These are phyloP conservation scores for Amauroascus niger DNA, from an alignment of 2,329 filamentous ascomycete species.

Conservation along the genomic window DNA sequence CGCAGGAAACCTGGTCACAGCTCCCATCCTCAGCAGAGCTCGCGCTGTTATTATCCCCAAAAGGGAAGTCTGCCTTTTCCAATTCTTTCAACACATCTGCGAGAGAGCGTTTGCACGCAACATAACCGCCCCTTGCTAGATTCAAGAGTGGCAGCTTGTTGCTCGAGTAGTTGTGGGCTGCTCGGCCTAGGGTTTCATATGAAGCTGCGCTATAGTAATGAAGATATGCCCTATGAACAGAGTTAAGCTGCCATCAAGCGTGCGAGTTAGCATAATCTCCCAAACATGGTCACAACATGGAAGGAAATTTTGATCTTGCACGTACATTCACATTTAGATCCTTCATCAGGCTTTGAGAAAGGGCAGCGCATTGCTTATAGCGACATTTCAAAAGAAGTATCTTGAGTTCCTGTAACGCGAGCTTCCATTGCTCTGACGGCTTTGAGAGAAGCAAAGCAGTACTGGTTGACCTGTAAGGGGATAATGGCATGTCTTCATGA, in stretches of 20 bases:
- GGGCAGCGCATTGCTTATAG: conserved; percentile 35
- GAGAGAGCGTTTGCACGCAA: conserved; percentile 21
- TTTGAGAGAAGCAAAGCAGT: conserved; percentile 22
- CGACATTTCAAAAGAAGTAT: conserved; percentile 29
- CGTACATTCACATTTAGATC: conserved; percentile 24
- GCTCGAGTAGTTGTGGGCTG: conserved; percentile 39
- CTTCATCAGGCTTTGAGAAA: conserved; percentile 26
- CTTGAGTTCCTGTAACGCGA: conserved; percentile 28
- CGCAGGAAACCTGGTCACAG: neutral
- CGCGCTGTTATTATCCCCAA: neutral
- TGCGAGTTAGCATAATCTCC: neutral
- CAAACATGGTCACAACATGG: neutral
- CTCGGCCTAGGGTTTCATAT: conserved; percentile 39
- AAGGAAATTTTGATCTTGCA: neutral
- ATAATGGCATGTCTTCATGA: neutral
- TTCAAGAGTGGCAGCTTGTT: conserved; percentile 37
- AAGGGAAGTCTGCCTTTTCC: neutral
- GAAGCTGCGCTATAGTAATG: conserved; percentile 40
- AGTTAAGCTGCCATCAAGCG: conserved; percentile 24
- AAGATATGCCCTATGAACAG: conserved; percentile 33
- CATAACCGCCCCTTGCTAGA: conserved; percentile 34
- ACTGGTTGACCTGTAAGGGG: conserved; percentile 3
- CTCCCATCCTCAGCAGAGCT: neutral
- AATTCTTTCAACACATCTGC: conserved; percentile 9
- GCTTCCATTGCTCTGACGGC: conserved; percentile 29